These are phyloP conservation scores for Aspergillus sp. DNA, from an alignment of 2,329 filamentous ascomycete genomes.

Conservation along the genomic window DNA sequence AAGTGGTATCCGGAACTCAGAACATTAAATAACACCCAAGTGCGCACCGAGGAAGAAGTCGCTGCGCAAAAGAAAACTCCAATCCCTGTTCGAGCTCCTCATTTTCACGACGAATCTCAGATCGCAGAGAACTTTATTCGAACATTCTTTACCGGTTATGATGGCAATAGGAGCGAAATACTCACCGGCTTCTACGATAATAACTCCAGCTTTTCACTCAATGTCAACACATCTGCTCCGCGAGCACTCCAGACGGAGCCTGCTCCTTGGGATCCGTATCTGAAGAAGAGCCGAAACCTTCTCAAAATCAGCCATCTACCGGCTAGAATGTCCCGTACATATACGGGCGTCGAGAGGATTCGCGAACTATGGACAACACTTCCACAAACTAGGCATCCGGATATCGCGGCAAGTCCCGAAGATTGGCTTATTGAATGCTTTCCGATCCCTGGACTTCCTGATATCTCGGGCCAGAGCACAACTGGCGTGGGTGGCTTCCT, in stretches of 20 bases:
- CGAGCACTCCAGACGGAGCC: slow-evolving; percentile 50
- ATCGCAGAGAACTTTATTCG: slow-evolving; percentile 75
- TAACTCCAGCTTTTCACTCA: slow-evolving; percentile 71
- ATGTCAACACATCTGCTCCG: slow-evolving; percentile 65
- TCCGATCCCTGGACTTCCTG: slow-evolving; percentile 67
- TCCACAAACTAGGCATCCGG: slow-evolving; percentile 72
- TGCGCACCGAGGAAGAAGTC: slow-evolving; percentile 71
- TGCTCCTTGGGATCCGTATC: slow-evolving; percentile 68
- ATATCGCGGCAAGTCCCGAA: slow-evolving; percentile 63
- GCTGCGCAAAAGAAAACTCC: slow-evolving; percentile 58
- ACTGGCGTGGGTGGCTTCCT: slow-evolving; percentile 74
- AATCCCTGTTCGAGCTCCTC: slow-evolving; percentile 63
- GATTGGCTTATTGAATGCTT: slow-evolving; percentile 85
- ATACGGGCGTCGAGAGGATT: slow-evolving; percentile 65
- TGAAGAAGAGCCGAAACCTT: slow-evolving; percentile 76
- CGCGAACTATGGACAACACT: slow-evolving; percentile 67
- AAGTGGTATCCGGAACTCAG: slow-evolving; percentile 82
- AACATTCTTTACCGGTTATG: slow-evolving; percentile 72
- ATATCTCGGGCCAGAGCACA: slow-evolving; percentile 63
- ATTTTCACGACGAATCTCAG: slow-evolving; percentile 71
- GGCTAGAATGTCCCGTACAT: slow-evolving; percentile 64
- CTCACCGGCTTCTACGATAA: slow-evolving; percentile 71
- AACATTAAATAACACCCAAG: slow-evolving; percentile 70
- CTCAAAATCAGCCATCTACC: slow-evolving; percentile 63
- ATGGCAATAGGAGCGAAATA: slow-evolving; percentile 66